These are phyloP conservation scores for Aspergillus cejpii DNA, from an alignment of 2,329 filamentous ascomycete genomes.

Conservation along the genomic window DNA sequence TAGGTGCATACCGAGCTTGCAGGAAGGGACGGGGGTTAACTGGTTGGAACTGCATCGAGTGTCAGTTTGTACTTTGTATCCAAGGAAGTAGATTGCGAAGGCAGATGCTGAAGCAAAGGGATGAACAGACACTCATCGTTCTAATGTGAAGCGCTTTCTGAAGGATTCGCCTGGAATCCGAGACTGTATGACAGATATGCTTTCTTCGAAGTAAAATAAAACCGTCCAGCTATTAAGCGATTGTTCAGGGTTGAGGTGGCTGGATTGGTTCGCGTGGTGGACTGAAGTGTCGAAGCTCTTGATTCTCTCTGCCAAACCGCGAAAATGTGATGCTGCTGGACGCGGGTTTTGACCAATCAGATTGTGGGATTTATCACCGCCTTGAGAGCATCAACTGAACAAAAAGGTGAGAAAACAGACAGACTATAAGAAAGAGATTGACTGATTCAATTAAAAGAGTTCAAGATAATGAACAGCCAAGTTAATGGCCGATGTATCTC, in stretches of 20 bases:
- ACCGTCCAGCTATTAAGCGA: neutral
- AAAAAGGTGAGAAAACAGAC: neutral
- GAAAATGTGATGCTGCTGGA: slow-evolving; percentile 34
- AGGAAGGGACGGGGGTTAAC: slow-evolving; percentile 96
- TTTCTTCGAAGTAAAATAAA: too few species aligned
- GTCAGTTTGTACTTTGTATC: slow-evolving; percentile 16
- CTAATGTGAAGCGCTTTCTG: slow-evolving; percentile 6
- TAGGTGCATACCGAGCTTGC: slow-evolving; percentile 67
- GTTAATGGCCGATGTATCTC: too few species aligned
- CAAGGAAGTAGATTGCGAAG: too few species aligned
- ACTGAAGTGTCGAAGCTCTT: slow-evolving; percentile 3
- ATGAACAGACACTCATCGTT: slow-evolving; percentile 32
- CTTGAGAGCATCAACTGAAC: slow-evolving; percentile 7
- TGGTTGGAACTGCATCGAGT: slow-evolving; percentile 64
- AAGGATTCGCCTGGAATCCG: slow-evolving; percentile 3
- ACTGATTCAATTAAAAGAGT: too few species aligned
- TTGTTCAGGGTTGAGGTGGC: neutral
- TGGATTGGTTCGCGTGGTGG: slow-evolving; percentile 7
- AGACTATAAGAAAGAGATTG: neutral
- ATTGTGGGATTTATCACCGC: slow-evolving; percentile 18
- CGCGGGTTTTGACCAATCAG: slow-evolving; percentile 23
- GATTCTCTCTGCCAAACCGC: slow-evolving; percentile 15
- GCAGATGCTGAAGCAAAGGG: slow-evolving; percentile 28
- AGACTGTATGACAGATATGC: neutral
- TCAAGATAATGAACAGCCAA: too few species aligned